Conservation (phyloP, 2,329 filamentous ascomycete genomes). For the Emergomyces africanus region DNA sequence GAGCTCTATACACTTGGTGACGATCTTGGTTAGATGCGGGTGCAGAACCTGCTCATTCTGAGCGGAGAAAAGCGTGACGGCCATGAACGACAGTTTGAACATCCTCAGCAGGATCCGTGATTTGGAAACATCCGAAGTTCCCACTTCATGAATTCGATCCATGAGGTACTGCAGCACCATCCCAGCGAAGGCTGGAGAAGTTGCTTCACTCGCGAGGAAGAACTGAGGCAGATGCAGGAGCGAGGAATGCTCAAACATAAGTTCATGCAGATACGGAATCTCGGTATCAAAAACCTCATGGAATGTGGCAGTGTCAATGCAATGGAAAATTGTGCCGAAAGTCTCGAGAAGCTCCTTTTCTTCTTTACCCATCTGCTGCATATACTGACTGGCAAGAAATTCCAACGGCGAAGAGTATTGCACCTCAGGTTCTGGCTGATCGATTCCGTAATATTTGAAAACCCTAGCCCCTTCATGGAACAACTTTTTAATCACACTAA, state of each 20-base stretch:
- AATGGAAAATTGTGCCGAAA: constrained; percentile 96
- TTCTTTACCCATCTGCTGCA: constrained; percentile 85
- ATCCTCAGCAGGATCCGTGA: constrained; percentile 84
- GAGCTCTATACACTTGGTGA: constrained; percentile 92
- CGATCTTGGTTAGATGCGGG: constrained; percentile 92
- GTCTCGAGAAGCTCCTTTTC: constrained; percentile 96
- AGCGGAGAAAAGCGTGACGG: constrained; percentile 83
- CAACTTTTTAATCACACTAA: constrained; percentile 89
- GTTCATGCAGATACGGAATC: constrained; percentile 90
- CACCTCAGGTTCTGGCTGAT: constrained; percentile 60
- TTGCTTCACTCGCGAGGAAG: constrained; percentile 96
- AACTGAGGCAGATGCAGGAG: constrained; percentile 95
- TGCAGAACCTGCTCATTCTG: constrained; percentile 94
- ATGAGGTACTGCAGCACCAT: constrained; percentile 97
- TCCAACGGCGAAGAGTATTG: constrained; percentile 73
- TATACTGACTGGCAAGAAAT: constrained; percentile 88
- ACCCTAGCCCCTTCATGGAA: constrained; percentile 94
- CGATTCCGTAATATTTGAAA: constrained; percentile 92
- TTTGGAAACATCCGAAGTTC: constrained; percentile 80
- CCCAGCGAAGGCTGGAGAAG: constrained; percentile 91
- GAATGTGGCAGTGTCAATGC: constrained; percentile 95
- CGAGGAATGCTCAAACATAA: constrained; percentile 94
- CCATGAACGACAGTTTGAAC: constrained; percentile 99
- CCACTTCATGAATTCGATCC: constrained; percentile 91
- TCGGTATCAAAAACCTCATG: constrained; percentile 97